Base-by-base conservation (phyloP, 768 basidiomycete genomes). In the Tricholoma saponaceum region DNA sequence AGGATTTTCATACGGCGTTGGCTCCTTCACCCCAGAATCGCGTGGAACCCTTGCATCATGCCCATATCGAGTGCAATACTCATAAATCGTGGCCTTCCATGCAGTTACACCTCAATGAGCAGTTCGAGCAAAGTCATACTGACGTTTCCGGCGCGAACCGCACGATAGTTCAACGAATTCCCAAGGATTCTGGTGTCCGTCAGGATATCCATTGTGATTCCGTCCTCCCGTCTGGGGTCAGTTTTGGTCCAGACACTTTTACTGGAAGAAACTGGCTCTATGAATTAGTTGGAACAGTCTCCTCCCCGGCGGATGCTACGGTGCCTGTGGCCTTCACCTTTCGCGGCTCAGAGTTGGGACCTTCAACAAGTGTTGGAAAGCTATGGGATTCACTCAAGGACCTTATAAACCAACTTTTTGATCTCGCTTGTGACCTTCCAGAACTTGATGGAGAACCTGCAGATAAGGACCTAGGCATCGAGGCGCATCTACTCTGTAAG, bases 251-350 rank as follows among this genome's bases (percentile, higher is more conserved):
- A 2, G 70, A 75, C 8, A 82, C 85, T 5, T 87, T 84, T 60
- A 76, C 86, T 44, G 80, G 78, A 7, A 83, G 75, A 57, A 87
- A 89, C 0, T 75, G 79, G 64, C 79, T 94, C 16, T 68, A 77
- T 56, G 82, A 87, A 22, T 76, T 92, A 14, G 58, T 85, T 50
- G 64, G 74, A n/a, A 52, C 77, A 52, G 59, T 78, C 18, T 66
- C 69, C 20, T 30, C 55, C 16, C 65, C 69, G 28, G 56, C 62
- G 4, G 68, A 72, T 23, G 53, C 63, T 9, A 58, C 64, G 12
- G 53, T 66, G 10, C 79, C 79, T 2, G 61, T 60, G 1, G 56
- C 66, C 13, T 69, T 72, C 47, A 64, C 67, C 39, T 56, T 75
- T 28, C 72, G 72, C 28, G 79, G 77, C 41, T 73, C 81, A 50